Evolutionary conservation across 2,329 filamentous ascomycete species (phyloP), one percentile per base, ranked within the genome.

Genomic region (Leptographium flavum): DNA sequence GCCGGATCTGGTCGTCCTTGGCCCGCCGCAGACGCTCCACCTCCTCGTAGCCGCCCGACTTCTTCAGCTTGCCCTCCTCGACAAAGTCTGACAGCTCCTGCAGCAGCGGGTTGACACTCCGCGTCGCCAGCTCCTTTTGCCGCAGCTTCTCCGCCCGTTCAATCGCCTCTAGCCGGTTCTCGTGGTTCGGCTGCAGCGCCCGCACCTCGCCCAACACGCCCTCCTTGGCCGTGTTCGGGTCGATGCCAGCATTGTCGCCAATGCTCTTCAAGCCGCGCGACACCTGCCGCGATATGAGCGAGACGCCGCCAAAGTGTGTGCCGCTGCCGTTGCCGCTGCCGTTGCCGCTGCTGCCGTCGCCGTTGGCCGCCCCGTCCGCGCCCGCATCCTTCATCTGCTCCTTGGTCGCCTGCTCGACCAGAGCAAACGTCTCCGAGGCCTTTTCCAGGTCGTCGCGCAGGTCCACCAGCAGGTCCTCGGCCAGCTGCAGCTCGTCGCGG

Each of bases 331-430:
- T n/a, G 71, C 73, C n/a, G 75, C 28, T 11, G 27, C 39, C 36
- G 49, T 48, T 8, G 58, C 59, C 37, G 71, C 73, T 8, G 76
- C 76, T 5, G 70, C 69, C 39, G 65, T 68, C 10, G 67, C 64
- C 38, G 69, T 69, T 32, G 71, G 73, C 10, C 37, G 69, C 69
- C 33, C 61, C 61, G 5, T 64, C 63, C 6, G 74, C 73, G 42
- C 75, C 74, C 40, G 67, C 74, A 49, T 83, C 81, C 59, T 93
- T 86, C 63, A 93, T 84, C 60, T 98, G 92, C 64, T 96, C 87
- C 65, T 94, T 94, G n/a, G 88, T 96, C 9, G 92, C 92, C 64
- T 96, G 84, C 63, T 98, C 92, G 15, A 98, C 92, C 1, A 98
- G 75, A 22, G 86, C 83, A 58, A 98, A 94, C 0, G 92, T 96